Evolutionary conservation across 192 early-diverging fungal species (phyloP), one percentile per base, ranked within the genome.

Genomic region (Coemansia javaensis): DNA sequence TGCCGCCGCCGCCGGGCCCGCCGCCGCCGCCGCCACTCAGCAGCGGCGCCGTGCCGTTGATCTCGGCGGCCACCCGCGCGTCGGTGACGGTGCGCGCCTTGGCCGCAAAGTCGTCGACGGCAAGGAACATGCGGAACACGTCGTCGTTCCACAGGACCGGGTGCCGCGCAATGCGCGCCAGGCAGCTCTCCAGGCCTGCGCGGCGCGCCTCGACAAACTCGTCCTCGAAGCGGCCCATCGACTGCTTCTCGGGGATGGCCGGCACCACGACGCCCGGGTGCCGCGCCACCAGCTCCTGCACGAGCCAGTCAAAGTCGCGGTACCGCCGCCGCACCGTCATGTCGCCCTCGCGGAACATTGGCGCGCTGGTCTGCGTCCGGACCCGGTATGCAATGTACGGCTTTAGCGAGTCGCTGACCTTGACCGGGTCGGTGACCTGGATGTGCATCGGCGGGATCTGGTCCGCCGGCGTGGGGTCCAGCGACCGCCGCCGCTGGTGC

Each of bases 261-360:
- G 91, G 92, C 4, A 98, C 84, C 38, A 98, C 87, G 5, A 92
- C 81, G 8, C 94, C 94, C 1, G 91, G 90, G 51, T 91, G 86
- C 22, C 80, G 76, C 9, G 71, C 55, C 0, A 82, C 79, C 18
- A 98, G 78, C 60, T 91, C 87, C 45, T 85, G 83, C 44, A 86
- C 88, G 23, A 98, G 82, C 92, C 93, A 94, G 50, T 91, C 66
- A 68, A 98, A 98, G 66, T 98, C 94, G 22, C 85, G 78, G 64
- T 91, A 98, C 17, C 94, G 65, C 34, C 94, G 77, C n/a, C 79
- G 82, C 16, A 98, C 94, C 10, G 78, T 77, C 63, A 89, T 87
- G 16, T 90, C 89, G 21, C 70, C 59, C 33, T 83, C 82, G 32
- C 82, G 77, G 73, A 85, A 94, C n/a, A 72, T 75, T n/a, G 82